phyloP scores from a whole-genome alignment of 345 rosid genomes.

The Gossypium mustelinum region DNA sequence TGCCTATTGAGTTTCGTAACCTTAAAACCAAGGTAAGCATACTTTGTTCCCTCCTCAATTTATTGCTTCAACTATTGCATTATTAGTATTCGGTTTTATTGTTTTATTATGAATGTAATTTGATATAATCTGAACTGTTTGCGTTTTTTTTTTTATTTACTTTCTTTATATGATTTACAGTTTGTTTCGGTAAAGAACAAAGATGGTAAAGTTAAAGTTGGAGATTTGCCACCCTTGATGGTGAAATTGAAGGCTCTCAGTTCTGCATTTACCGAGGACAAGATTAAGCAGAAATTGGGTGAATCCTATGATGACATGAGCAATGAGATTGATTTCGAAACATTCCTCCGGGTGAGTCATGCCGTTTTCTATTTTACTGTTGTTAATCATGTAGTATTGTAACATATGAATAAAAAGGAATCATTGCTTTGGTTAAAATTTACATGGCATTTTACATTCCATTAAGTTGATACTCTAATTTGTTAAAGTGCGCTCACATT shows the following conservation, averaged over 20 bases:
- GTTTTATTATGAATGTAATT: not conserved
- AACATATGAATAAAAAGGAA: not conserved
- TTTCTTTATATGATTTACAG: slow-evolving; percentile 30
- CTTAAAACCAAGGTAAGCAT: slow-evolving; percentile 67
- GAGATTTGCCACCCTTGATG: slow-evolving; percentile 56
- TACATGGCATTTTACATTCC: not conserved
- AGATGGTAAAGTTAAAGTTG: slow-evolving; percentile 49
- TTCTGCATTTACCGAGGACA: slow-evolving; percentile 53
- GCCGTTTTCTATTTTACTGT: not conserved
- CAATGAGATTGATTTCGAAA: slow-evolving; percentile 63
- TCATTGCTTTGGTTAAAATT: not conserved
- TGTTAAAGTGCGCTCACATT: slow-evolving; percentile 6
- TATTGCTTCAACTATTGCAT: not conserved
- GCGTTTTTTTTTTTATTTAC: not conserved
- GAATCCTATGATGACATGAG: slow-evolving; percentile 40
- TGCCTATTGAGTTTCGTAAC: slow-evolving; percentile 81
- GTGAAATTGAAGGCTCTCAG: slow-evolving; percentile 57
- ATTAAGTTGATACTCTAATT: not conserved
- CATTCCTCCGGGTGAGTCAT: slow-evolving; percentile 63
- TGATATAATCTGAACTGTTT: not conserved
- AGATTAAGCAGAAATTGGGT: slow-evolving; percentile 40
- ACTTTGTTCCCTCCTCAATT: not conserved
- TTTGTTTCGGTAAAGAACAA: slow-evolving; percentile 51
- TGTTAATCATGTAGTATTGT: not conserved
- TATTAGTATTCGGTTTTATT: not conserved